Evolutionary conservation across 2,329 filamentous ascomycete genomes (phyloP), one percentile per base, ranked within the genome.

Genomic region (Sporothrix sp.): DNA sequence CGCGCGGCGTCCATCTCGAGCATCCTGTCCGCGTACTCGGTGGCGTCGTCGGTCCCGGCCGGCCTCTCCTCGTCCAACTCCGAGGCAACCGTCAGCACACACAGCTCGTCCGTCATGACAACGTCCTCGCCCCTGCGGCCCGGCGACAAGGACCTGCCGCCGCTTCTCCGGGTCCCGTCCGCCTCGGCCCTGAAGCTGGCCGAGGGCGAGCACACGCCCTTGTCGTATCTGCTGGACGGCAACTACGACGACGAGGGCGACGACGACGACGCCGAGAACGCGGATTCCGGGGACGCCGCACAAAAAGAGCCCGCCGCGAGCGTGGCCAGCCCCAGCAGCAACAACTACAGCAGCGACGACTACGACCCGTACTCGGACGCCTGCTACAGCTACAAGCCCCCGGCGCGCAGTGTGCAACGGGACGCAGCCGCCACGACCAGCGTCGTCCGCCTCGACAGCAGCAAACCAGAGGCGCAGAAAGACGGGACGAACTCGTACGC

Each of bases 21-120:
- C 59, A 63, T 80, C 10, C 58, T 80, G 32, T 78, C 74, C 10
- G 75, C 76, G 18, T 80, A 80, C 59, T 73, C 73, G 46, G 65
- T 51, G 20, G 48, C 45, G 7, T 53, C 54, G 2, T 53, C 51
- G 7, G 36, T 18, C 1, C 44, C 38, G 1, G 37, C 43, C 8
- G 54, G 27, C 18, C 20, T 43, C 8, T 57, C 56, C 2, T 55
- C 54, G 18, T 55, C 54, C 3, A 47, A 68, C 3, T 71, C 70
- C 16, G 66, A 69, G 50, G 69, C 63, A 39, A 66, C 64, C 28
- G 54, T 59, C 35, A 61, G 59, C 53, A 68, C 66, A 39, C 66
- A 65, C 54, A 61, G 64, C 38, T 66, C 64, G 40, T 56, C 65
- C 16, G 62, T 60, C 25, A 60, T 61, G 27, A 59, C 52, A 10